Evolutionary conservation across 345 rosid species (phyloP).

Genomic region (Acer campestre): DNA sequence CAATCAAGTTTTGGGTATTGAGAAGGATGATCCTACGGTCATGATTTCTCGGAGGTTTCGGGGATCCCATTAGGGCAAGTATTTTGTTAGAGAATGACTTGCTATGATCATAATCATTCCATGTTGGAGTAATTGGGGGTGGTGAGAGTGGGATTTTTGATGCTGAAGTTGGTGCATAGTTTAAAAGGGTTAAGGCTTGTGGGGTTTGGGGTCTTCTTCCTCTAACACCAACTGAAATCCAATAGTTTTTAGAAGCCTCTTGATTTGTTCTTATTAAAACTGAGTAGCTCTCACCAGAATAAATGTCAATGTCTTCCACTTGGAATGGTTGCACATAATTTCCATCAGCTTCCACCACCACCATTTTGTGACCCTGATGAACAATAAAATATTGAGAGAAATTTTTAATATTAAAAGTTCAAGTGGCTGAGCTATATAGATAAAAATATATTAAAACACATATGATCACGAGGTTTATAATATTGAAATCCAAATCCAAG

Average conservation of each 20-base stretch:
- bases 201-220: slow-evolving; percentile 63
- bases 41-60: slow-evolving; percentile 38
- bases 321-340: slow-evolving; percentile 70
- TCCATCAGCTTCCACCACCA: slow-evolving; percentile 90
- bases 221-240: slow-evolving; percentile 60
- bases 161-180: slow-evolving; percentile 45
- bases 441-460: no score
- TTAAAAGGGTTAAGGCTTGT: slow-evolving; percentile 56
- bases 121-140: slow-evolving; percentile 60
- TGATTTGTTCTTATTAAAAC: slow-evolving; percentile 61
- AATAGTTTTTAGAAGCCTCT: slow-evolving; percentile 54
- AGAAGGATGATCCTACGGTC: slow-evolving; percentile 55
- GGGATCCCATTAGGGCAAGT: slow-evolving; percentile 43
- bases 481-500: no score
- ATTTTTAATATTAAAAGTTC: no score
- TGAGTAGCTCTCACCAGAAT: slow-evolving; percentile 87
- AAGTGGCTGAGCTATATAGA: no score
- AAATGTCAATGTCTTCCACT: slow-evolving; percentile 58
- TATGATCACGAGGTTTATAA: no score
- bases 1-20: slow-evolving; percentile 63
- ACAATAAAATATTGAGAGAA: no score
- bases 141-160: slow-evolving; percentile 40
- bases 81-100: slow-evolving; percentile 43
- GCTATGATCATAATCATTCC: slow-evolving; percentile 62
- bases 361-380: slow-evolving; percentile 63